Conservation (phyloP, 108 stramenopile genomes). For the Stephanodiscus triporus region DNA sequence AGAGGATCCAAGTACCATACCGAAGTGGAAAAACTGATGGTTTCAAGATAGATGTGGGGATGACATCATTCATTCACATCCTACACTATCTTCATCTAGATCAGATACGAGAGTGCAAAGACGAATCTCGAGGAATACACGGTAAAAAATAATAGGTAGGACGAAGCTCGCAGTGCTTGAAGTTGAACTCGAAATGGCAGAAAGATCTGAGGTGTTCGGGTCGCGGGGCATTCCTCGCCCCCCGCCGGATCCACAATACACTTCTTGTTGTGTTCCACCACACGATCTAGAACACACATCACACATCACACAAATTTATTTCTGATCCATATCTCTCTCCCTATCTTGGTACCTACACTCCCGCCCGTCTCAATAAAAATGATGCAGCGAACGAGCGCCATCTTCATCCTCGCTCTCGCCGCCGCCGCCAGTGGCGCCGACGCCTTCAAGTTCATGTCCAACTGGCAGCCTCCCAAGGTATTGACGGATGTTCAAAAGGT, state of each 20-base stretch:
- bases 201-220: conserved; percentile 8
- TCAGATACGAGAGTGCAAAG: too few relatives aligned
- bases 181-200: not conserved
- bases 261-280: too few relatives aligned
- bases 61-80: too few relatives aligned
- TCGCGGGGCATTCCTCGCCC: not conserved
- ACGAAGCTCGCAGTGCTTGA: not conserved
- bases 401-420: conserved; percentile 46
- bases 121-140: too few relatives aligned
- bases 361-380: conserved; percentile 11
- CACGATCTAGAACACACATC: not conserved
- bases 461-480: conserved; percentile 67
- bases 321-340: not conserved
- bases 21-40: too few relatives aligned
- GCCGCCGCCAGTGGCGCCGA: conserved; percentile 31
- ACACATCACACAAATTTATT: not conserved
- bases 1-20: too few relatives aligned
- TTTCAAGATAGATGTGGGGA: too few relatives aligned
- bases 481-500: conserved; percentile 59
- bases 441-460: conserved; percentile 79
- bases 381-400: conserved; percentile 11
- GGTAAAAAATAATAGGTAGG: too few relatives aligned
- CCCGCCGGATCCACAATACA: too few relatives aligned
- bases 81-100: too few relatives aligned
- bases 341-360: not conserved